Evolutionary conservation across 2,329 filamentous ascomycete genomes (phyloP), one percentile per base, ranked within the genome.

Genomic region (Neofusicoccum parvum): DNA sequence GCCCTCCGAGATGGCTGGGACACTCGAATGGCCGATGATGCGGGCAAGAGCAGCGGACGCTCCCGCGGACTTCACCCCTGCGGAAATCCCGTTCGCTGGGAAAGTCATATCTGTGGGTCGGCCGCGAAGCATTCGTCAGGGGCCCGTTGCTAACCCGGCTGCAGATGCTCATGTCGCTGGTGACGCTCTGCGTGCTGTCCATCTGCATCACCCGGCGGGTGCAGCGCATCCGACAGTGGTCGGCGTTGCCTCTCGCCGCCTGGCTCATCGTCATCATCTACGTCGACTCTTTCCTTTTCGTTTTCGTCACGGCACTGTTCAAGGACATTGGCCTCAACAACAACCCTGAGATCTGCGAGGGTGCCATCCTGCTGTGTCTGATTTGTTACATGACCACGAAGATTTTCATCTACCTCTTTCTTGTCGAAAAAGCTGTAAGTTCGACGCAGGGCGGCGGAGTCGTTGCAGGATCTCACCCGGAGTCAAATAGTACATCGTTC

Each of bases 261-360:
- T 71, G 68, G 66, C 65, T 89, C 56, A 81, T 89, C 53, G 77
- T 89, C 46, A 78, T 81, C 11, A 86, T 89, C 41, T 89, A 89
- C 69, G 39, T 79, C 66, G 86, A 89, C 68, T 89, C 87, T 1
- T 87, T 84, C 64, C 69, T 83, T 10, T 90, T 90, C 70, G 84
- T 88, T 12, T 81, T 87, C 68, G 82, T 81, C 7, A 85, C 86
- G 2, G 82, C 83, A 1, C 76, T 89, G 4, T 82, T 87, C 65
- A 83, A 86, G 67, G 83, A 85, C 1, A 79, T 87, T 64, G 85
- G 86, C 1, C 78, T 88, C 59, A 85, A 87, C 67, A 79, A 78
- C 15, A 84, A 80, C 23, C 69, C 76, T 2, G 70, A 72, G 1
- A 78, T 85, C 4, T 90, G 87, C 71, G 82, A 86, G 51, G 81